These are phyloP conservation scores for Nannochloris sp. DNA, from an alignment of 139 green algal species.

Conservation along the genomic window DNA sequence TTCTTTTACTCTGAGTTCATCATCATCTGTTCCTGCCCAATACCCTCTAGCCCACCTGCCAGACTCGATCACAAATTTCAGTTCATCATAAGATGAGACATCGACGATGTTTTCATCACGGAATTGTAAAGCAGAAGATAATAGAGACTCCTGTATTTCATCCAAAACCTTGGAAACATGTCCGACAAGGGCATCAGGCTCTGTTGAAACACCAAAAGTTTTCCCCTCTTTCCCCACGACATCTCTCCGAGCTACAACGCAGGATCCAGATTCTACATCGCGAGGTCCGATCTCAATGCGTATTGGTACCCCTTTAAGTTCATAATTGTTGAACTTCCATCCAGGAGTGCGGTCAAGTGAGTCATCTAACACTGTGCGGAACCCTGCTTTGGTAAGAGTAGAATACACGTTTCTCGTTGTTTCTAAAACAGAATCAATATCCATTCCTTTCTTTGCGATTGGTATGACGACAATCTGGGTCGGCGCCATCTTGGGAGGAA, in stretches of 20 bases:
- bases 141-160: constrained; percentile 42
- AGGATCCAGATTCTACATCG: constrained; percentile 70
- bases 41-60: constrained; percentile 86
- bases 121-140: constrained; percentile 72
- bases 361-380: constrained; percentile 82
- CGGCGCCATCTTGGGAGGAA: constrained; percentile 85
- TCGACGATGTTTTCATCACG: constrained; percentile 93
- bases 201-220: constrained; percentile 73
- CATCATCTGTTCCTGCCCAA: constrained; percentile 77
- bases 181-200: constrained; percentile 45
- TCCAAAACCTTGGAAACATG: constrained; percentile 44
- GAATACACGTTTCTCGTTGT: constrained; percentile 44
- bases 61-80: constrained; percentile 69
- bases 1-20: constrained; percentile 87
- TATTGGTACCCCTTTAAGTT: constrained; percentile 87
- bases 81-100: constrained; percentile 81
- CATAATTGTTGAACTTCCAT: constrained; percentile 96
- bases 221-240: constrained; percentile 90
- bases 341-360: constrained; percentile 68
- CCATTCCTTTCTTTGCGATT: constrained; percentile 81
- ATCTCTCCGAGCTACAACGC: constrained; percentile 76
- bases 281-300: constrained; percentile 74
- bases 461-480: constrained; percentile 92
- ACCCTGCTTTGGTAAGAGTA: constrained; percentile 47
- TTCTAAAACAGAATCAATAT: constrained; percentile 48